These are phyloP conservation scores for Actinomortierella ambigua DNA, from an alignment of 371 early-diverging fungal genomes.

Conservation along the genomic window DNA sequence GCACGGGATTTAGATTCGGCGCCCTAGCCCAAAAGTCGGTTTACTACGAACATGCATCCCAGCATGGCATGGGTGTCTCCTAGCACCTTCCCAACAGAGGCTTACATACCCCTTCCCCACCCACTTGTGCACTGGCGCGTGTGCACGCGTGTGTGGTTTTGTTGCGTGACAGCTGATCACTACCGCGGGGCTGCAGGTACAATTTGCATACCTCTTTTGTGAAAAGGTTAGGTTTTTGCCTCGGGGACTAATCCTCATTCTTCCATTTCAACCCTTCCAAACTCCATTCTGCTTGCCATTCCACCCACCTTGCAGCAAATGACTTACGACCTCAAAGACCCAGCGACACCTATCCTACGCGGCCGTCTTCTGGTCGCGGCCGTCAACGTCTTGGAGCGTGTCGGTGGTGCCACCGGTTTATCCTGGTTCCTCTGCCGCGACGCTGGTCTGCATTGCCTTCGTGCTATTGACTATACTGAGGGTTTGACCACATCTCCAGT, in stretches of 20 bases:
- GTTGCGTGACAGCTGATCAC: no score
- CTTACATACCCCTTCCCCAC: not conserved
- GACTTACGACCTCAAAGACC: conserved; percentile 38
- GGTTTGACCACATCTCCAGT: conserved; percentile 27
- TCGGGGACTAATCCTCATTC: not conserved
- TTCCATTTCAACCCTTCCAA: not conserved
- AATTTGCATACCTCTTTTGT: no score
- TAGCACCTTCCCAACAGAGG: no score
- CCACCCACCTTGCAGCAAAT: no score
- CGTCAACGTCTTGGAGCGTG: conserved; percentile 23
- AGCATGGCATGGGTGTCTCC: no score
- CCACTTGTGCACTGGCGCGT: not conserved
- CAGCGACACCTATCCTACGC: conserved; percentile 23
- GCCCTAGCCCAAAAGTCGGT: no score
- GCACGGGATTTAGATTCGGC: no score
- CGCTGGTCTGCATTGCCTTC: conserved; percentile 28
- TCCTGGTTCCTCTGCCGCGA: conserved; percentile 22
- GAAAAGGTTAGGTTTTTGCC: not conserved
- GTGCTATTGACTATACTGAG: conserved; percentile 21
- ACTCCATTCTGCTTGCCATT: not conserved
- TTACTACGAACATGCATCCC: no score
- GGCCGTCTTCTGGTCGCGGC: conserved; percentile 23
- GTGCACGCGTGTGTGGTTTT: not conserved
- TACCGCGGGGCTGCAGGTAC: no score
- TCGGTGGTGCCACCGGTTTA: conserved; percentile 26